Conservation (phyloP, 345 rosid genomes). For the Eucalyptus pumila region DNA sequence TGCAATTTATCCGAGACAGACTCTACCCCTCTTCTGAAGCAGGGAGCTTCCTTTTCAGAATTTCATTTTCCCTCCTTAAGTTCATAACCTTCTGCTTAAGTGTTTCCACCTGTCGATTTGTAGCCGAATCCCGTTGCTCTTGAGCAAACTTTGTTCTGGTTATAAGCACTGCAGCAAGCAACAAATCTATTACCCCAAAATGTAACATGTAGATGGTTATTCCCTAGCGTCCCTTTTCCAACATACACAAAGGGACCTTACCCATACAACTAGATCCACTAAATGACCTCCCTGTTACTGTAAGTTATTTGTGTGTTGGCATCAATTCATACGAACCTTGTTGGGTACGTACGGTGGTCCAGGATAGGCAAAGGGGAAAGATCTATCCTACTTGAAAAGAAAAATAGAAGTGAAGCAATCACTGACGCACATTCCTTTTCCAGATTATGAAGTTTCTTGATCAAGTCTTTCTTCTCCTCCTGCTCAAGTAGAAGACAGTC, state of each 20-base stretch:
- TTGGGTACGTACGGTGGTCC: background rate
- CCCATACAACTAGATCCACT: background rate
- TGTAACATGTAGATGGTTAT: background rate
- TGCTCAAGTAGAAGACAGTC: conserved; percentile 68
- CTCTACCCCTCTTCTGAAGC: conserved; percentile 13
- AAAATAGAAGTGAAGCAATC: background rate
- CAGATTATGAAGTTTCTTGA: conserved; percentile 41
- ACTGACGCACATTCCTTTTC: conserved; percentile 59
- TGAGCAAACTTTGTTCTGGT: conserved; percentile 46
- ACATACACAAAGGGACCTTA: background rate
- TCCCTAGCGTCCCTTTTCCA: background rate
- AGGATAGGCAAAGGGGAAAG: background rate
- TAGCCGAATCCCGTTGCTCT: conserved; percentile 43
- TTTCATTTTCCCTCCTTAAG: conserved; percentile 76
- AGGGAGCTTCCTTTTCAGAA: conserved; percentile 52
- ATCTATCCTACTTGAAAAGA: background rate
- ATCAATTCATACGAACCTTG: background rate
- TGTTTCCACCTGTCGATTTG: conserved; percentile 49
- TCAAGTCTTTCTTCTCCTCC: conserved; percentile 67
- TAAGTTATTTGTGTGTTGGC: background rate
- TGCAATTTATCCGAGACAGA: background rate
- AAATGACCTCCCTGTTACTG: background rate
- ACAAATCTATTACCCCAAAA: background rate
- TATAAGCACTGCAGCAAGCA: conserved; percentile 41
- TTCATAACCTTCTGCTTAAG: conserved; percentile 76